Evolutionary conservation across 1,284 basidiomycete genomes (phyloP).

Genomic region (Garcileccinum viscosum): DNA sequence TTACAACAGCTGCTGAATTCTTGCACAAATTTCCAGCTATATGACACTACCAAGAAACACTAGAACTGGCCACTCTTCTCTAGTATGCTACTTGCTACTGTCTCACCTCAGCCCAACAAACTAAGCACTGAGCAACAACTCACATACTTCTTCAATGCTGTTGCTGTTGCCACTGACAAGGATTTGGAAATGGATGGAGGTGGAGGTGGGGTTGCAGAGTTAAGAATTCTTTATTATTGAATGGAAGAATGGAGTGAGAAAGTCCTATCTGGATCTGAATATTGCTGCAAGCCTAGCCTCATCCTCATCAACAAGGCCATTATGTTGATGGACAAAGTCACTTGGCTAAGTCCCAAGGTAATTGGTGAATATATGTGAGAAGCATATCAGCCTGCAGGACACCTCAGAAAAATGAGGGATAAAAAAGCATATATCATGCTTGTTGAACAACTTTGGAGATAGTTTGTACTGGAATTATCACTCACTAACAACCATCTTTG

Average conservation of each 20-base stretch:
- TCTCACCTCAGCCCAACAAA: background rate
- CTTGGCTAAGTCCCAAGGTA: slow-evolving; percentile 2
- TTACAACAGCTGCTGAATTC: background rate
- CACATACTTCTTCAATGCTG: background rate
- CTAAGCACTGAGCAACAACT: slow-evolving; percentile 1
- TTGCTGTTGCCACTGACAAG: background rate
- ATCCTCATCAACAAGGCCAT: background rate
- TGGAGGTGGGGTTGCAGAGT: background rate
- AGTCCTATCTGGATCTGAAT: background rate
- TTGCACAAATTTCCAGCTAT: background rate
- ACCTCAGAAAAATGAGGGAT: slow-evolving; percentile 1
- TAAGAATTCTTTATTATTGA: background rate
- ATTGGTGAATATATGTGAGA: background rate
- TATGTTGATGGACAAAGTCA: background rate
- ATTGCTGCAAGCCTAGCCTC: background rate
- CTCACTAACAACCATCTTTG: background rate
- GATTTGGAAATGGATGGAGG: background rate
- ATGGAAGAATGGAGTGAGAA: slow-evolving; percentile 6
- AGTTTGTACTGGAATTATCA: background rate
- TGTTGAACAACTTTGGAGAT: slow-evolving; percentile 4
- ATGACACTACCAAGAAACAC: background rate
- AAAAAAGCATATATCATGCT: slow-evolving; percentile 1
- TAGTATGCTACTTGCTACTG: background rate
- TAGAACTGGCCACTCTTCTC: background rate
- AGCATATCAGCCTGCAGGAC: background rate